Base-by-base conservation (phyloP, 805 yeast species). In the Ogataea paradorogensis region DNA sequence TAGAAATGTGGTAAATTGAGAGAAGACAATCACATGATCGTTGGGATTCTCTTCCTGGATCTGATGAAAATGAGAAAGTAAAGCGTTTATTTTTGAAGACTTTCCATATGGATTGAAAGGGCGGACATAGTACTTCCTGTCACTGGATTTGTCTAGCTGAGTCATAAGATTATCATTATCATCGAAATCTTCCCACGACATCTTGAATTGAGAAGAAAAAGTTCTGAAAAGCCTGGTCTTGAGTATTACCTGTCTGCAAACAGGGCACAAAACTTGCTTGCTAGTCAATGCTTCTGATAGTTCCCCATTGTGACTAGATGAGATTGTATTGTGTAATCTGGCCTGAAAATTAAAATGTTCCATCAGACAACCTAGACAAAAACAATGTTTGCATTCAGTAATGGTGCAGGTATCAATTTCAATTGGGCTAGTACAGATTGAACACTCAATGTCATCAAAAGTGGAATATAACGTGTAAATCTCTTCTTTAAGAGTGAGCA, bases 1-100 rank as follows among this genome's bases (percentile, higher is more conserved):
- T 44, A 90, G 59, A 53, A 79, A 91, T 0, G 86, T 73, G 0
- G 96, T 84, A 53, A 90, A 90, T 52, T 91, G 97, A 2, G 96
- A 88, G 55, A 91, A 91, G 0, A 91, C 90, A 35, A 91, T 89
- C 3, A 84, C 78, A 52, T 84, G 88, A 42, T 81, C 86, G 11
- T 78, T 79, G 0, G 82, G 76, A 7, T 75, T 69, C 11, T 75
- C 76, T 18, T 72, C 76, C 40, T 70, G 72, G 11, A 84, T 62
- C 20, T 62, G 63, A 26, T 74, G 65, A 13, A 88, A 60, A 53
- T 84, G 88, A 4, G 69, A 62, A 5, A 85, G 43, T 18, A 89
- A 65, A 0, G 95, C 88, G 48, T 77, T 76, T 10, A 86, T 68
- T 58, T 89, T 89, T 0, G 95, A 76, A 0, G 95, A 82, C 34